A percentile compares a stretch with the other conserved stretches of the same genome.
phyloP scores from a whole-genome alignment of 2,329 filamentous ascomycete species.

The Colletotrichum echinochloae region DNA sequence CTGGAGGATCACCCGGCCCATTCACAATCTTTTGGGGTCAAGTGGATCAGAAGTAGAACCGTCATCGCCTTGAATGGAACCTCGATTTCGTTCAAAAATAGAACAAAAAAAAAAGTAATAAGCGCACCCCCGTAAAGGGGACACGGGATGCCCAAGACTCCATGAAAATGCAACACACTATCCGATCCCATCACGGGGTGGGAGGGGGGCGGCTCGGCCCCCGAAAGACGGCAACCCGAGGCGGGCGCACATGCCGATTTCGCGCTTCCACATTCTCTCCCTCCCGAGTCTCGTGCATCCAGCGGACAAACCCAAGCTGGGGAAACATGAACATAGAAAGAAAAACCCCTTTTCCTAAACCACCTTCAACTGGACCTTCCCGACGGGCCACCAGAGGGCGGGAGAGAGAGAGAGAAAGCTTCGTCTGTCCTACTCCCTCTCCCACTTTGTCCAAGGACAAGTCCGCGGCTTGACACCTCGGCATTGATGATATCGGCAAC shows the following conservation, averaged over 20 bases:
- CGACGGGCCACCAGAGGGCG: not conserved
- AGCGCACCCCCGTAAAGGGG: not conserved
- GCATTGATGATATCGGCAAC: not conserved
- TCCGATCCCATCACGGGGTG: not conserved
- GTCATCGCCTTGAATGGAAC: not conserved
- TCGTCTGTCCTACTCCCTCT: not conserved
- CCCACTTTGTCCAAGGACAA: not conserved
- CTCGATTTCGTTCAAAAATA: not conserved
- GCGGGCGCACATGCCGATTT: not conserved
- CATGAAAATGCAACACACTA: conserved; percentile 14
- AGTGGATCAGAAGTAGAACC: not conserved
- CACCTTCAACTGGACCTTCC: not conserved
- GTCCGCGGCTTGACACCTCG: not conserved
- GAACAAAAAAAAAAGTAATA: not conserved
- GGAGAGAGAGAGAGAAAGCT: not conserved
- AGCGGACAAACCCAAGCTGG: not conserved
- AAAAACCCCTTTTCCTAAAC: not conserved
- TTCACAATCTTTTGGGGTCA: not conserved
- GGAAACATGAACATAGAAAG: not conserved
- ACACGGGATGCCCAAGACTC: not conserved
- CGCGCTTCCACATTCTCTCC: not conserved
- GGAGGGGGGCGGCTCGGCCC: not conserved
- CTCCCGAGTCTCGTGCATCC: not conserved
- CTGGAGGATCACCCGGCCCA: not conserved
- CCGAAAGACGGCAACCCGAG: too few relatives aligned